Evolutionary conservation across 2,329 filamentous ascomycete genomes (phyloP).

Genomic region (Scytalidium sp.): DNA sequence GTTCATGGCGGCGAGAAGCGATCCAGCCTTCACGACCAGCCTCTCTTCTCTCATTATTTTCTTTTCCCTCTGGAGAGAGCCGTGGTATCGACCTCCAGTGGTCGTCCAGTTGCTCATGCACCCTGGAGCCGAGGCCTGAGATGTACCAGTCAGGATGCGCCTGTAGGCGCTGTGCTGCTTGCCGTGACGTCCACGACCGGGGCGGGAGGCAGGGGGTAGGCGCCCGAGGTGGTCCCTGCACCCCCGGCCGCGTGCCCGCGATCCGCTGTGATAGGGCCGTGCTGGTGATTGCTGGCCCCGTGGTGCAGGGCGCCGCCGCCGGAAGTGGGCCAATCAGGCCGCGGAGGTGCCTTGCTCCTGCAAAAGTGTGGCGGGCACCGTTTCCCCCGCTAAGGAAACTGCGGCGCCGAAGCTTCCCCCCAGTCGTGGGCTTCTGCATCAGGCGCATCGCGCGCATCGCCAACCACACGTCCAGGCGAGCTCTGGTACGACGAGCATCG

Average conservation of each 20-base stretch:
- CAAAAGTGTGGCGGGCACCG: background rate
- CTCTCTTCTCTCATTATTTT: too few species aligned
- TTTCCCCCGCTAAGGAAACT: too few species aligned
- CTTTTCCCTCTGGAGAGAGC: too few species aligned
- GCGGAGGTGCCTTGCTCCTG: constrained; percentile 10
- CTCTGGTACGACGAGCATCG: too few species aligned
- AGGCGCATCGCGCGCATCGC: too few species aligned
- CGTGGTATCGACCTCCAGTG: too few species aligned
- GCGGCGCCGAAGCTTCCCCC: too few species aligned
- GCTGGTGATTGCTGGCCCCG: background rate
- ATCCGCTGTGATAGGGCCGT: constrained; percentile 13
- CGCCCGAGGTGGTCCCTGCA: background rate
- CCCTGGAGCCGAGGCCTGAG: background rate
- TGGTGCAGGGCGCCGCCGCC: constrained; percentile 9
- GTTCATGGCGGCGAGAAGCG: too few species aligned
- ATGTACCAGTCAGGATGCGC: background rate
- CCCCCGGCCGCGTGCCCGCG: background rate
- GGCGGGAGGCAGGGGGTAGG: background rate
- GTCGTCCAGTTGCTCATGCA: too few species aligned
- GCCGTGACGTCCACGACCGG: background rate
- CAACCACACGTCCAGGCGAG: too few species aligned
- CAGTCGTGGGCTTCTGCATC: too few species aligned
- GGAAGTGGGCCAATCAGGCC: constrained; percentile 8
- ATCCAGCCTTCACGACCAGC: too few species aligned
- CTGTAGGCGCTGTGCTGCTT: background rate